Evolutionary conservation across 805 yeast species (phyloP).

Genomic region (Spathaspora gorwiae): DNA sequence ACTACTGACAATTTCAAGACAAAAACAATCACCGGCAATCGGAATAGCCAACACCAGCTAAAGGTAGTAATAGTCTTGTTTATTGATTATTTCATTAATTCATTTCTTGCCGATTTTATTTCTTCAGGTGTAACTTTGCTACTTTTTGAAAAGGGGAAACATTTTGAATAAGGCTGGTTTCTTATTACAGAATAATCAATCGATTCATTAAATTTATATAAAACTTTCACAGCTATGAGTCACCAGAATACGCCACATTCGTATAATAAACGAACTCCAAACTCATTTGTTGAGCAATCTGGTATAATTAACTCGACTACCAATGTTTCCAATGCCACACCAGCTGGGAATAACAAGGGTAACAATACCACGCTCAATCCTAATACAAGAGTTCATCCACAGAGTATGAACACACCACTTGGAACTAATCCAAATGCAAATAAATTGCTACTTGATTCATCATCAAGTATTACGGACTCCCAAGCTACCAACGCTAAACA

Average conservation of each 20-base stretch:
- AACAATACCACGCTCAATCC: not conserved
- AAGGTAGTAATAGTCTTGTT: too few species aligned
- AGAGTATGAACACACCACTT: not conserved
- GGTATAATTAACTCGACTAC: not conserved
- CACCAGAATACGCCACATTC: conserved; percentile 35
- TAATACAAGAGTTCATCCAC: not conserved
- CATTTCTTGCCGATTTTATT: too few species aligned
- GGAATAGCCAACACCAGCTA: too few species aligned
- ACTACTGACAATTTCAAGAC: too few species aligned
- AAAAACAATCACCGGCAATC: too few species aligned
- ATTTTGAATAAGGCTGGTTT: too few species aligned
- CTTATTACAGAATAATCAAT: too few species aligned
- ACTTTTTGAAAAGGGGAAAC: too few species aligned
- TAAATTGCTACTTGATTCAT: not conserved
- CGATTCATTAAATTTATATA: too few species aligned
- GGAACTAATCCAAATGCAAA: not conserved
- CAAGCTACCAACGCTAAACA: conserved; percentile 52
- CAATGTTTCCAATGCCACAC: not conserved
- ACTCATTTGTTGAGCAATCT: conserved; percentile 8
- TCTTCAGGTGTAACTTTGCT: too few species aligned
- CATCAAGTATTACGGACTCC: conserved; percentile 30
- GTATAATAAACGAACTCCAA: conserved; percentile 28
- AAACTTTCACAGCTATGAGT: conserved; percentile 19
- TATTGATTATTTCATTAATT: too few species aligned
- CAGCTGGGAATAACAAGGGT: not conserved